Percentiles rank a stretch among this genome's conserved stretches.
Evolutionary conservation across 106 monocot genomes (phyloP).

Genomic region (Ottelia alismoides): DNA sequence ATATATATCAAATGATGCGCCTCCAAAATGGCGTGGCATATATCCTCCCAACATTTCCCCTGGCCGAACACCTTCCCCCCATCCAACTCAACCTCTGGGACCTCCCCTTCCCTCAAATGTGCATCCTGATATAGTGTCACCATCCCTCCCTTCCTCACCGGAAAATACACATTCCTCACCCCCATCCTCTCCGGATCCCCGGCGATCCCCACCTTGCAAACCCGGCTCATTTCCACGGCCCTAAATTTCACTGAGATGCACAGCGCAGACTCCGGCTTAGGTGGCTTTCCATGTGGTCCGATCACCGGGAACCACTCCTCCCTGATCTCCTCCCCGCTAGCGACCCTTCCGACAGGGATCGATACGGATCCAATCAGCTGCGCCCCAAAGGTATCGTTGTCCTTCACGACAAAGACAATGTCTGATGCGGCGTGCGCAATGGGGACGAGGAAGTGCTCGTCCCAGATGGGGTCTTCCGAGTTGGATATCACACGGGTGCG

Average conservation of each 20-base stretch:
- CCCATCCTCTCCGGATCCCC: conserved; percentile 12
- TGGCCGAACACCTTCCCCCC: conserved; percentile 27
- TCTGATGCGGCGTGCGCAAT: conserved; percentile 32
- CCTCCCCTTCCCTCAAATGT: conserved; percentile 33
- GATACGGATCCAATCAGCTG: conserved; percentile 27
- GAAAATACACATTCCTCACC: conserved; percentile 15
- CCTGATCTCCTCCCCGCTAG: conserved; percentile 7
- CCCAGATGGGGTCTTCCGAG: conserved; percentile 36
- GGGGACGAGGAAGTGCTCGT: conserved; percentile 34
- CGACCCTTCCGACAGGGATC: conserved; percentile 7
- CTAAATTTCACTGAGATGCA: conserved; percentile 3
- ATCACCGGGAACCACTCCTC: conserved; percentile 10
- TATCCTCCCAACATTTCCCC: conserved; percentile 72
- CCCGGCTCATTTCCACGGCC: conserved; percentile 5
- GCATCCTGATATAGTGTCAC: conserved; percentile 62
- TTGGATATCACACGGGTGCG: conserved; percentile 43
- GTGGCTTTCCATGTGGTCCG: conserved; percentile 12
- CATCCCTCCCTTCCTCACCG: conserved; percentile 14
- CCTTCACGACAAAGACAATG: conserved; percentile 44
- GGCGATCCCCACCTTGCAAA: conserved; percentile 2
- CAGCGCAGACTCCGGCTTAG: conserved; percentile 7
- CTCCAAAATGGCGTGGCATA: conserved; percentile 72
- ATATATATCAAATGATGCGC: conserved; percentile 67
- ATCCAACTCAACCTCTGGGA: conserved; percentile 43
- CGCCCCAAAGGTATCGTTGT: conserved; percentile 52